Percentiles rank a stretch among this genome's conserved stretches.
Conservation (phyloP, 331 rosid species). For the Phaseolus coccineus region DNA sequence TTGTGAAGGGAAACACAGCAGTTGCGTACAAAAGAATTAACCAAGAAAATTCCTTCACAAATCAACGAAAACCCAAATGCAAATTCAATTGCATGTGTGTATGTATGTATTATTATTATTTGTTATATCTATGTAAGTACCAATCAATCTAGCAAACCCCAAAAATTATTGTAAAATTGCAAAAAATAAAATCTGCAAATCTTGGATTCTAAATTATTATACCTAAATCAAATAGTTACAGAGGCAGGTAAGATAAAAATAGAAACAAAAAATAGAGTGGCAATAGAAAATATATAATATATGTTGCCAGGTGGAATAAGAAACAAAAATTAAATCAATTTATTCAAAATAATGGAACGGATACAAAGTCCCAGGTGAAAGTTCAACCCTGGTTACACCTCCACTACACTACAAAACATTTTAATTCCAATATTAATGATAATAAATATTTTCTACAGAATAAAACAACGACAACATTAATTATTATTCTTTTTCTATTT, state of each 20-base stretch:
- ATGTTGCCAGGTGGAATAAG: slow-evolving; percentile 37
- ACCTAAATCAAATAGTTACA: slow-evolving; percentile 37
- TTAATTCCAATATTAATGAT: slow-evolving; percentile 35
- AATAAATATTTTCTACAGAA: background rate
- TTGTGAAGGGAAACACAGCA: slow-evolving; percentile 42
- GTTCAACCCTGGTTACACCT: background rate
- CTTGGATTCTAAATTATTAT: slow-evolving; percentile 45
- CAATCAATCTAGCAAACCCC: slow-evolving; percentile 41
- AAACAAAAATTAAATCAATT: slow-evolving; percentile 34
- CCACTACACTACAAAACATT: slow-evolving; percentile 20
- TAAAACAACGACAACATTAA: background rate
- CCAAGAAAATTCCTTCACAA: slow-evolving; percentile 37
- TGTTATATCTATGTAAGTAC: background rate
- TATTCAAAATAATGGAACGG: slow-evolving; percentile 38
- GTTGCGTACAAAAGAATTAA: slow-evolving; percentile 47
- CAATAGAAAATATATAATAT: slow-evolving; percentile 31
- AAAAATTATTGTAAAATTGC: slow-evolving; percentile 34
- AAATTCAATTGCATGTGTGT: slow-evolving; percentile 49
- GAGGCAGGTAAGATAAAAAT: background rate
- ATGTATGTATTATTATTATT: background rate
- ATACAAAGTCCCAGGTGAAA: slow-evolving; percentile 37
- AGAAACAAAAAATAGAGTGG: slow-evolving; percentile 43
- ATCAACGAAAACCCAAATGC: slow-evolving; percentile 38
- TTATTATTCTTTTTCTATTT: background rate
- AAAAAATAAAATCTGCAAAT: slow-evolving; percentile 31